Percentiles rank a stretch among this genome's conserved stretches.
These are phyloP conservation scores for Metarhizium anisopliae DNA, from an alignment of 2,329 filamentous ascomycete species.

Conservation along the genomic window DNA sequence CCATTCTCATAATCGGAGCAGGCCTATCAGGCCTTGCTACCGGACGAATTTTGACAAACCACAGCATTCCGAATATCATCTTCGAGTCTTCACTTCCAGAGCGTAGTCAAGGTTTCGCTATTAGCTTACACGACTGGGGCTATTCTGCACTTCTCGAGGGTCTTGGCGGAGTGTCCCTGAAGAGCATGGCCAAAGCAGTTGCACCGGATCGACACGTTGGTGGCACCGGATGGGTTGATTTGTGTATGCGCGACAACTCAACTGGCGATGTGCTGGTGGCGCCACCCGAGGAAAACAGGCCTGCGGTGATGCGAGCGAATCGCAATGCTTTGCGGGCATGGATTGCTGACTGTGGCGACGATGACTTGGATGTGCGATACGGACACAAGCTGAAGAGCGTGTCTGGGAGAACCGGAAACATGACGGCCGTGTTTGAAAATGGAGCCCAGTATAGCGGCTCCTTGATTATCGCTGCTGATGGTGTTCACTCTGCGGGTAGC, in stretches of 20 bases:
- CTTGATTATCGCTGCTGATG: not conserved
- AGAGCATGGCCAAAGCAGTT: not conserved
- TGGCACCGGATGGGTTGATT: not conserved
- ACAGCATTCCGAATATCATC: too few species aligned
- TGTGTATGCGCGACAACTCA: not conserved
- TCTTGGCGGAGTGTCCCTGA: not conserved
- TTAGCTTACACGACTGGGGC: too few species aligned
- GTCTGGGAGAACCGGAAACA: not conserved
- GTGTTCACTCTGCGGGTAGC: not conserved
- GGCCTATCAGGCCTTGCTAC: too few species aligned
- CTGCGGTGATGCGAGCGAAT: not conserved
- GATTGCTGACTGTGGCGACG: not conserved
- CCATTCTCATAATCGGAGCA: not conserved
- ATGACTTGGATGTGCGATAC: not conserved
- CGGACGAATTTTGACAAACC: too few species aligned
- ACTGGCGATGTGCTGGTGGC: not conserved
- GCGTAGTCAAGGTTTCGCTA: too few species aligned
- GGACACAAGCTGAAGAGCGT: not conserved
- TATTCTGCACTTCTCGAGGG: not conserved
- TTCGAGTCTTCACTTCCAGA: too few species aligned
- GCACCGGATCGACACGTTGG: not conserved
- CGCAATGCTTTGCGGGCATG: not conserved
- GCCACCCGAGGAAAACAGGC: not conserved
- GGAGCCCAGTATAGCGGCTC: not conserved
- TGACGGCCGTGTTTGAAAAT: not conserved